Evolutionary conservation across 495 filamentous ascomycete genomes (phyloP).

Genomic region (Platismatia glauca): DNA sequence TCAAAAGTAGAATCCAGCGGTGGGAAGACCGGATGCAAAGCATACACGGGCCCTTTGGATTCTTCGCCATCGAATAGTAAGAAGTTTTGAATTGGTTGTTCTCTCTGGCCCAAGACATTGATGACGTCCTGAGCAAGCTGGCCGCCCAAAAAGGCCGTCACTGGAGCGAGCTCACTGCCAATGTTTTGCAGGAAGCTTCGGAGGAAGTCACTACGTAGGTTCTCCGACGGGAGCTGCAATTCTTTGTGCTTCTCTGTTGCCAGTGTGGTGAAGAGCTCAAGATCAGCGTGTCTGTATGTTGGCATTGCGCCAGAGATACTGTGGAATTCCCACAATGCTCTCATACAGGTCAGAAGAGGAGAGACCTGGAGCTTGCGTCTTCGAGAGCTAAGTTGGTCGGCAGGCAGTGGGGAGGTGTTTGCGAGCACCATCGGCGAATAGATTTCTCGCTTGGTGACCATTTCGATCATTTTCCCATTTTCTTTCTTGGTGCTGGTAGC

Average conservation of each 20-base stretch:
- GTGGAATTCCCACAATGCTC: constrained; percentile 75
- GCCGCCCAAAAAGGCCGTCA: constrained; percentile 82
- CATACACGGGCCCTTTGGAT: constrained; percentile 67
- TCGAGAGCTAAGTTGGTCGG: constrained; percentile 55
- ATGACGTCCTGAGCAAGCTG: constrained; percentile 93
- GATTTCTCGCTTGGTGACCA: constrained; percentile 83
- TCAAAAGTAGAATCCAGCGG: constrained; percentile 21
- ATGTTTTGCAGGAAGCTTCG: constrained; percentile 74
- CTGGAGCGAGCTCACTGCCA: constrained; percentile 71
- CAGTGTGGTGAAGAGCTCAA: constrained; percentile 64
- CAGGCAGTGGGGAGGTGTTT: constrained; percentile 62
- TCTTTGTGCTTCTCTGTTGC: constrained; percentile 66
- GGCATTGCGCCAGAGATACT: constrained; percentile 45
- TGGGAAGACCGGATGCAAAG: constrained; percentile 64
- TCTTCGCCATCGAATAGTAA: constrained; percentile 82
- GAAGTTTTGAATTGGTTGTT: constrained; percentile 94
- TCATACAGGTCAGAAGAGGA: constrained; percentile 70
- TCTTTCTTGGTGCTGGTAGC: constrained; percentile 64
- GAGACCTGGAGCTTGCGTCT: constrained; percentile 67
- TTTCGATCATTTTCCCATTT: constrained; percentile 63
- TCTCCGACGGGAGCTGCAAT: constrained; percentile 66
- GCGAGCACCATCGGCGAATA: constrained; percentile 77
- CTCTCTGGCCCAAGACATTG: constrained; percentile 79
- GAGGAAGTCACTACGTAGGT: constrained; percentile 69
- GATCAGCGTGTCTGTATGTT: constrained; percentile 48